These are phyloP conservation scores for Clonostachys rosea DNA, from an alignment of 2,329 filamentous ascomycete genomes.

Conservation along the genomic window DNA sequence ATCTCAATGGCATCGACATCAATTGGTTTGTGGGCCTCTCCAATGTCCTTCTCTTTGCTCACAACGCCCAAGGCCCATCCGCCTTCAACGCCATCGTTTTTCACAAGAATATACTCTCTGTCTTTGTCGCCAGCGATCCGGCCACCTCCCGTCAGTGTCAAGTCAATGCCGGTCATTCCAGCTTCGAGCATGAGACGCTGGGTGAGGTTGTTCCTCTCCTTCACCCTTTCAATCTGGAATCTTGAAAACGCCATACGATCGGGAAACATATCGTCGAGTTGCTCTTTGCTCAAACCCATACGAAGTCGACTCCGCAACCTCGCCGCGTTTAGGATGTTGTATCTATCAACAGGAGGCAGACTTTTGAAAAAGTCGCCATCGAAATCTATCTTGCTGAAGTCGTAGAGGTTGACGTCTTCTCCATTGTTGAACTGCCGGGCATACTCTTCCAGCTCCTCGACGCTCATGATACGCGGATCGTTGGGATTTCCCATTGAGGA, in stretches of 20 bases:
- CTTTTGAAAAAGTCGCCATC: slow-evolving; percentile 93
- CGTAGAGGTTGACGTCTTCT: slow-evolving; percentile 87
- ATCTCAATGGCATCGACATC: slow-evolving; percentile 72
- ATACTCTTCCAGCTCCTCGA: slow-evolving; percentile 91
- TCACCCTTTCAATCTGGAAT: slow-evolving; percentile 93
- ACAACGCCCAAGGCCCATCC: slow-evolving; percentile 96
- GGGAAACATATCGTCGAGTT: slow-evolving; percentile 94
- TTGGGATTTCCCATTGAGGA: slow-evolving; percentile 84
- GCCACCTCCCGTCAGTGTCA: slow-evolving; percentile 59
- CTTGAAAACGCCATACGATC: slow-evolving; percentile 95
- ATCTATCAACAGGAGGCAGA: slow-evolving; percentile 82
- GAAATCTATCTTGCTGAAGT: slow-evolving; percentile 98
- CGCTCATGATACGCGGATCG: slow-evolving; percentile 93
- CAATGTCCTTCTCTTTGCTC: slow-evolving; percentile 74
- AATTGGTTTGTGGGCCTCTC: slow-evolving; percentile 81
- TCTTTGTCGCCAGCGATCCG: slow-evolving; percentile 81
- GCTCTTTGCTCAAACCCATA: slow-evolving; percentile 96
- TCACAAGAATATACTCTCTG: slow-evolving; percentile 92
- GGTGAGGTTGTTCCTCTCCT: slow-evolving; percentile 88
- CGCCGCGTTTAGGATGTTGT: slow-evolving; percentile 96
- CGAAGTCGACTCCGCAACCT: slow-evolving; percentile 80
- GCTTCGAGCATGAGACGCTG: slow-evolving; percentile 93
- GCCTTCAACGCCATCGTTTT: slow-evolving; percentile 90
- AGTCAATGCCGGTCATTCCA: slow-evolving; percentile 76
- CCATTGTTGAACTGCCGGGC: slow-evolving; percentile 87